Evolutionary conservation across 148 eudicot genomes (phyloP), one percentile per base, ranked within the genome.

Genomic region (Polygonum aviculare): DNA sequence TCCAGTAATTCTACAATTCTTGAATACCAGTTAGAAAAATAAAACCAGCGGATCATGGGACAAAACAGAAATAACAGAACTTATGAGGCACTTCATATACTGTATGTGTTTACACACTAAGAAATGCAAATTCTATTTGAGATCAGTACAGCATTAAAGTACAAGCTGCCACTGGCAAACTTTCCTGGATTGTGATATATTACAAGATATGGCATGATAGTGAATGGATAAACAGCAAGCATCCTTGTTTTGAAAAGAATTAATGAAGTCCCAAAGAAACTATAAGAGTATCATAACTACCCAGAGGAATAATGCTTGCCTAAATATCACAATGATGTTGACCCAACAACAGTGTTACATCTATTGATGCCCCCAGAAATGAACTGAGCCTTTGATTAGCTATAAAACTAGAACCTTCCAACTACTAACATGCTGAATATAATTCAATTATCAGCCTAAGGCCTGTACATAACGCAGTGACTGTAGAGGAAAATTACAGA

Each of bases 1-100:
- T 78, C 99, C 99, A 74, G 82, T 80, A 75, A 96, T 80, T 81
- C 98, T 93, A 91, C 35, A 84, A 77, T 79, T 65, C 31, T 81
- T 50, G 47, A 45, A 79, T 21, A 74, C 52, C 63, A 77, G 74
- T 84, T 73, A 74, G 44, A 67, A 47, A 54, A 50, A 14, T 15
- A 51, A 35, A 16, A 26, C 26, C 75, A 47, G n/a, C 19, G 26
- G 36, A 44, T 6, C 47, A 44, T 48, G 75, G 31, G 14, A 73
- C 14, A 47, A 48, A 73, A 49, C 54, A 22, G 55, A 6, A 49
- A 73, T 73, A 33, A 73, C 7, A 44, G 51, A 14, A 5, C 26
- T 40, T 21, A 40, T 12, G 31, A 10, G 38, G 54, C 36, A 40
- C 41, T 65, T 65, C 70, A 60, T 38, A 60, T 12, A 26, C 31